Base-by-base conservation (phyloP, 164 flowering plant species). In the Berberis vulgaris region DNA sequence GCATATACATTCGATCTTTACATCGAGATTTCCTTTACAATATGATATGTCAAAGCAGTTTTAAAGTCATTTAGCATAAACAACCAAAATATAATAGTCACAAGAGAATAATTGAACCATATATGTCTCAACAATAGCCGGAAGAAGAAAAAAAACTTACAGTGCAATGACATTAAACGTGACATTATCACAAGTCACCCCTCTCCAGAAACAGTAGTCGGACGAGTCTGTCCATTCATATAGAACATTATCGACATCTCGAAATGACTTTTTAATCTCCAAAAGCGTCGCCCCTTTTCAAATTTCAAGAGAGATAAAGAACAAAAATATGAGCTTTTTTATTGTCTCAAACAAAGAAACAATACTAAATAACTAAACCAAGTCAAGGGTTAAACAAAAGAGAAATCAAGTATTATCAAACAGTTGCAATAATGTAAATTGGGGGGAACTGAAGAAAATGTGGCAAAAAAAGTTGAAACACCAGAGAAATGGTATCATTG, bases 151-250 rank as follows among this genome's bases (percentile, higher is more conserved):
- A 2, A 65, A 1, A 40, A 47, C 87, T 78, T 66, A 95, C 99
- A 95, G 91, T 40, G 91, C 84, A 73, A 86, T 65, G 53, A 95
- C 87, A 73, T 74, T 74, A 78, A 91, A 86, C 72, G 97, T 91
- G 78, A 75, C 81, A 80, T 91, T 95, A 56, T 89, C 99, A 68
- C 99, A 95, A 4, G 84, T 73, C 12, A 95, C 80, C 2, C 99
- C 99, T 70, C 92, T 84, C 99, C 99, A 95, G 5, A 71, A 82
- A 77, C 99, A 95, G 63, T 74, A 91, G 63, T 91, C 98, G 2
- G 94, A 81, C 2, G 87, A 79, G 64, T 80, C 86, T 12, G 83
- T 82, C 99, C 99, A 95, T 69, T 91, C 98, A 73, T 85, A 87
- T 4, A 95, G 72, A 52, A 86, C 83, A 78, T 89, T 88, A 62